Evolutionary conservation across 2,329 filamentous ascomycete species (phyloP).

Genomic region (Alternaria sp.): DNA sequence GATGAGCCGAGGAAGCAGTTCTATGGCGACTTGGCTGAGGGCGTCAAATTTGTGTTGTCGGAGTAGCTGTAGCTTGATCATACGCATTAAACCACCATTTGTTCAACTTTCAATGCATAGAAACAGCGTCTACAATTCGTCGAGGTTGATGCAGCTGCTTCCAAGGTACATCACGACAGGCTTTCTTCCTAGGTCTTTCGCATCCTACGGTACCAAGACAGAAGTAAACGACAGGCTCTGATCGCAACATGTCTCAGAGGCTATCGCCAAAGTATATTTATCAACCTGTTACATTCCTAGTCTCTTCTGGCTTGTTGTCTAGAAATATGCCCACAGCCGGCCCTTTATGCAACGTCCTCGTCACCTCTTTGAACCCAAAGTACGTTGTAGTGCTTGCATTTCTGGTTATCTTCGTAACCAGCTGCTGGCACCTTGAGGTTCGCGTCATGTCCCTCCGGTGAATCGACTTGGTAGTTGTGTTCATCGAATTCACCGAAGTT

Average conservation of each 20-base stretch:
- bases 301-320: background rate
- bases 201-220: too few relatives aligned
- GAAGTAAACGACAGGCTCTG: too few relatives aligned
- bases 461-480: background rate
- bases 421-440: background rate
- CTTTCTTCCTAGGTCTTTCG: too few relatives aligned
- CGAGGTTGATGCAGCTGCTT: background rate
- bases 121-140: background rate
- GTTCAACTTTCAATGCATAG: too few relatives aligned
- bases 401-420: background rate
- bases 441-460: background rate
- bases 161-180: background rate
- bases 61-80: background rate
- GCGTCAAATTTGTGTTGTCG: conserved; percentile 31
- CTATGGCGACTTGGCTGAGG: conserved; percentile 27
- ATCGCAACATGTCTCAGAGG: too few relatives aligned
- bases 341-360: background rate
- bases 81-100: too few relatives aligned
- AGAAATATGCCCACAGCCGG: too few relatives aligned
- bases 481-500: background rate
- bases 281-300: too few relatives aligned
- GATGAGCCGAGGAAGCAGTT: conserved; percentile 33
- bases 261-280: too few relatives aligned
- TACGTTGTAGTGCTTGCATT: background rate
- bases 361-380: background rate